Base-by-base conservation (phyloP, 805 yeast species). In the baker's yeast (Saccharomyces cerevisiae) region DNA sequence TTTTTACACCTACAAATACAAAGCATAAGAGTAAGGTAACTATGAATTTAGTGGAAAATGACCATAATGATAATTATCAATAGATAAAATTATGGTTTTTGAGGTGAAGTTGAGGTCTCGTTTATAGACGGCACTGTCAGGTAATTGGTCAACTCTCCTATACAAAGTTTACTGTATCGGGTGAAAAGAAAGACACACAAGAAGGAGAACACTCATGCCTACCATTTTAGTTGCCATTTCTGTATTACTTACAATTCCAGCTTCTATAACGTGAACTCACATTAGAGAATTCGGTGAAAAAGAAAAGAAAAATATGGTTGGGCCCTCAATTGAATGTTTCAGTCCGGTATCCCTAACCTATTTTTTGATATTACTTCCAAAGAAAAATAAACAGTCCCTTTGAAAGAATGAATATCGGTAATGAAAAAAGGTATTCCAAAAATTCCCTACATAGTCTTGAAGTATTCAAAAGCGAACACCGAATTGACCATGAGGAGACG, bases 361-460 rank as follows among this genome's bases (percentile, higher is more conserved):
- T 36, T 36, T 8, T 36, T 22, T 36, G 43, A n/a, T 17, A 36
- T 17, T 6, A 27, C 48, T 17, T 10, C 32, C 48, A 46, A 46
- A 26, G 21, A 26, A 46, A 46, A 5, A 26, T 26, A 5, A 26
- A 27, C 22, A 21, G 30, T 28, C 13, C 13, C 41, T 26, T 49
- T 48, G 43, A 36, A 21, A 36, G 43, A 8, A n/a, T 17, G 17
- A 17, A 36, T 36, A 21, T 21, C 43, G 43, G 6, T 32, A 32
- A 14, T 6, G 2, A 50, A 52, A 49, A 55, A 55, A 55, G 56
- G 51, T 51, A 54, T 67, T 82, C 89, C 90, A 85, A 84, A 85
- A 85, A 85, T 84, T 85, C 91, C 87, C 83, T 78, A 63, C 74
- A 71, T 69, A 71, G 71, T 67, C 66, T 52, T 53, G 52, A 56